Base-by-base conservation (phyloP, 225 moss, liverwort and hornwort genomes). In the Asterella californica region DNA sequence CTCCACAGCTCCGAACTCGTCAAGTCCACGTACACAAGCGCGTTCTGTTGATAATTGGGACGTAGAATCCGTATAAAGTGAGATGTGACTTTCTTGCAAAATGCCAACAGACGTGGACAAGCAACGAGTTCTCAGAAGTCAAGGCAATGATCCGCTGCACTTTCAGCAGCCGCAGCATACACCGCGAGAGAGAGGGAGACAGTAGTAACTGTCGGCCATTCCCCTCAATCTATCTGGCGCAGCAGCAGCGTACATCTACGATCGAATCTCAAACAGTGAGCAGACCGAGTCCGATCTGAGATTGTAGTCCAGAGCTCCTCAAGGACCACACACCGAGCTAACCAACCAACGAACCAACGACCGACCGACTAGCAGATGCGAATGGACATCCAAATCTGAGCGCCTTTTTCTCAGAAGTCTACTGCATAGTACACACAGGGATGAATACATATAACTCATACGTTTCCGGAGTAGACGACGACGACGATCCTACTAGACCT, bases 1-100 rank as follows among this genome's bases (percentile, higher is more conserved):
- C 10, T 27, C 2, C 75, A 5, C 37, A 25, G 11, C 57, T 60
- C 59, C 36, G 29, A 76, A 19, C 34, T 76, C 10, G 60, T 46
- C 61, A 77, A 77, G 45, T 63, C 77, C 77, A 77, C 77, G 77
- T 77, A 61, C 63, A 77, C 38, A 75, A 75, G 57, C 75, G 75
- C 75, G 77, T 64, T 45, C 37, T n/a, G 60, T 18, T 63, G 63
- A 63, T 77, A 77, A 77, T 37, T 63, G n/a, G n/a, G 61, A 29
- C 0, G 5, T 10, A 4, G 61, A 45, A 48, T 77, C 77, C 42
- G 63, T 62, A 77, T 77, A 77, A 77, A 77, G 60, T 74, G n/a
- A 53, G 70, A 70, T 19, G 45, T 46, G 53, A 30, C 30, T 74
- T 53, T 15, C 74, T 29, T 52, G 49, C 52, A 24, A 50, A 18